Percentiles rank a stretch among this genome's conserved stretches.
These are phyloP conservation scores for Ramaria rubella DNA, from an alignment of 768 basidiomycete genomes.

Conservation along the genomic window DNA sequence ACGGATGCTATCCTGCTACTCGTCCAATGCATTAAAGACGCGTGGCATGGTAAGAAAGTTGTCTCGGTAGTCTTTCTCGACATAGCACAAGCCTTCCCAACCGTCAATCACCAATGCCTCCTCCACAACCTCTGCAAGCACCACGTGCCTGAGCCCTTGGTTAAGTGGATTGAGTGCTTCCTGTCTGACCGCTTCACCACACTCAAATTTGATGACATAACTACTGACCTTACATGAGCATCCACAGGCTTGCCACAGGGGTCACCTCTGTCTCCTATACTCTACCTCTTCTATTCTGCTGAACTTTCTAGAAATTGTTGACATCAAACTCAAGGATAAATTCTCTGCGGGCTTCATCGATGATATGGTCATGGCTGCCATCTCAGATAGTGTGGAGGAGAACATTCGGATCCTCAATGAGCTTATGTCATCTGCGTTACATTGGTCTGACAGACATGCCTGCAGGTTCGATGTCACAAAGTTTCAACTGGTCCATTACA, in stretches of 20 bases:
- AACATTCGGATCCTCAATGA: constrained; percentile 3
- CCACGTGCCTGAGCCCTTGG: constrained; percentile 20
- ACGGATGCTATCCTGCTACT: constrained; percentile 27
- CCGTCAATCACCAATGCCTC: constrained; percentile 14
- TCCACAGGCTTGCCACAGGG: constrained; percentile 24
- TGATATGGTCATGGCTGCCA: constrained; percentile 13
- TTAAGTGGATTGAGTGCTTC: constrained; percentile 14
- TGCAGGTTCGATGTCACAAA: neutral
- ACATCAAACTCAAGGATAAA: neutral
- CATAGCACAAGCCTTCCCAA: constrained; percentile 25
- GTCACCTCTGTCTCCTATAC: constrained; percentile 19
- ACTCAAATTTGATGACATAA: constrained; percentile 24
- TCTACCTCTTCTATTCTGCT: constrained; percentile 23
- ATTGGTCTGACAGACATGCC: constrained; percentile 22
- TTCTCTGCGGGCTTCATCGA: constrained; percentile 11
- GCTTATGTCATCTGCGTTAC: constrained; percentile 15
- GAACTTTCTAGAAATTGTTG: constrained; percentile 16
- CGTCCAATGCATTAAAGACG: constrained; percentile 28
- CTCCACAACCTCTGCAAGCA: constrained; percentile 19
- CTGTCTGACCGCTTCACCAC: constrained; percentile 18
- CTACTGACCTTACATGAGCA: constrained; percentile 13
- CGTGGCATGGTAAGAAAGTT: constrained; percentile 23
- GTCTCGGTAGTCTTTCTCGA: constrained; percentile 25
- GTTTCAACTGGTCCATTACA: neutral
- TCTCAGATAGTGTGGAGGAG: constrained; percentile 5